These are phyloP conservation scores for Cercospora zeae-maydis DNA, from an alignment of 2,329 filamentous ascomycete genomes.

Conservation along the genomic window DNA sequence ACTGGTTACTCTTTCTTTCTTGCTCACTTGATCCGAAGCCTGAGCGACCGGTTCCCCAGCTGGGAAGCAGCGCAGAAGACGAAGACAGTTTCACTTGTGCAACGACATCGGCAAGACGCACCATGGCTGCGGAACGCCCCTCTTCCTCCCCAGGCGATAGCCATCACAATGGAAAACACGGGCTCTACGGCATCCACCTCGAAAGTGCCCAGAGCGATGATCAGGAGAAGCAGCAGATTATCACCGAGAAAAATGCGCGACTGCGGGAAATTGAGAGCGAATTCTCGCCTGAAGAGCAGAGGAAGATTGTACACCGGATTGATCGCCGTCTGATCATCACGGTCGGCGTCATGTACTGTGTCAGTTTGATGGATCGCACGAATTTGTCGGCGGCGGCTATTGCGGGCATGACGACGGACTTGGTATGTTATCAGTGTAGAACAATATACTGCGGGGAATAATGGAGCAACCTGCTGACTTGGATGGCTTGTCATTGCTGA, in stretches of 20 bases:
- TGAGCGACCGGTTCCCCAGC: neutral
- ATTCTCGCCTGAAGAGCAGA: conserved; percentile 25
- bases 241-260: conserved; percentile 4
- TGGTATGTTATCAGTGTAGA: conserved; percentile 18
- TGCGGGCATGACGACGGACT: conserved; percentile 53
- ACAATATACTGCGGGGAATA: neutral
- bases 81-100: neutral
- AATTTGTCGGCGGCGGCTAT: conserved; percentile 72
- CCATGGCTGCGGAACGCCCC: neutral
- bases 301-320: conserved; percentile 61
- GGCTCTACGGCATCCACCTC: conserved; percentile 6
- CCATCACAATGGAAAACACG: conserved; percentile 6
- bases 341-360: conserved; percentile 36
- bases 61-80: neutral
- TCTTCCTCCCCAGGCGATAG: neutral
- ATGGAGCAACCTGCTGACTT: neutral
- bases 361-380: conserved; percentile 56
- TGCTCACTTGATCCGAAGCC: neutral
- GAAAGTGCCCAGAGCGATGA: conserved; percentile 1
- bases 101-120: neutral
- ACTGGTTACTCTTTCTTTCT: neutral
- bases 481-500: neutral
- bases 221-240: neutral
- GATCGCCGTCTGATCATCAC: conserved; percentile 53
- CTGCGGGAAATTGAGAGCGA: conserved; percentile 15